phyloP scores from a whole-genome alignment of 768 basidiomycete species.

The Favolaschia claudopus region DNA sequence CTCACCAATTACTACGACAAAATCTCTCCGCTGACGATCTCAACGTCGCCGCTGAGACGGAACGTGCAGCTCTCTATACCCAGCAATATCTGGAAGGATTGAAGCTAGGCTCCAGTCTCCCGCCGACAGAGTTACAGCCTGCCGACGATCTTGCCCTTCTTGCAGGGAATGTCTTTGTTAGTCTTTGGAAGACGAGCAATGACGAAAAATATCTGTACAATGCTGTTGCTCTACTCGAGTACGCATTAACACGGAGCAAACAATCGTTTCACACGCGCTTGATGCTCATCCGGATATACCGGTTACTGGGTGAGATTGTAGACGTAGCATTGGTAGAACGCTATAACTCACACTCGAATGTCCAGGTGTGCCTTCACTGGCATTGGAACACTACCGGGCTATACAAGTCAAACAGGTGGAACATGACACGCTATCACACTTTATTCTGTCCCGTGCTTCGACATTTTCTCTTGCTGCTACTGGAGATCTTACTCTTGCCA shows the following conservation, averaged over 20 bases:
- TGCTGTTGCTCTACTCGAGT: conserved; percentile 74
- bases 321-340: conserved; percentile 3
- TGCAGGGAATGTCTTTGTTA: conserved; percentile 72
- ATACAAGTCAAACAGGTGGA: conserved; percentile 88
- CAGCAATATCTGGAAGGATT: conserved; percentile 73
- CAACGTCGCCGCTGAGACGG: conserved; percentile 62
- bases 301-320: conserved; percentile 73
- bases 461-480: conserved; percentile 80
- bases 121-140: conserved; percentile 83
- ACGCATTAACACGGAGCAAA: conserved; percentile 73
- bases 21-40: conserved; percentile 58
- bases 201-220: conserved; percentile 68
- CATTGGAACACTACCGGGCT: conserved; percentile 79
- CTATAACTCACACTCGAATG: too few species aligned
- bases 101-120: conserved; percentile 68
- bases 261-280: conserved; percentile 83
- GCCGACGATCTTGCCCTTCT: conserved; percentile 86
- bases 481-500: conserved; percentile 78
- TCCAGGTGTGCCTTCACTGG: conserved; percentile 77
- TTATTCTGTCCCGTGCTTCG: conserved; percentile 77
- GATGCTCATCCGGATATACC: conserved; percentile 82
- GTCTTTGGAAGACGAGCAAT: conserved; percentile 62
- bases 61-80: conserved; percentile 59
- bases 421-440: conserved; percentile 88
- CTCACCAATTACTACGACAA: conserved; percentile 76